Evolutionary conservation across 257 asterid genomes (phyloP), one percentile per base, ranked within the genome.

Genomic region (Cinchona pubescens): DNA sequence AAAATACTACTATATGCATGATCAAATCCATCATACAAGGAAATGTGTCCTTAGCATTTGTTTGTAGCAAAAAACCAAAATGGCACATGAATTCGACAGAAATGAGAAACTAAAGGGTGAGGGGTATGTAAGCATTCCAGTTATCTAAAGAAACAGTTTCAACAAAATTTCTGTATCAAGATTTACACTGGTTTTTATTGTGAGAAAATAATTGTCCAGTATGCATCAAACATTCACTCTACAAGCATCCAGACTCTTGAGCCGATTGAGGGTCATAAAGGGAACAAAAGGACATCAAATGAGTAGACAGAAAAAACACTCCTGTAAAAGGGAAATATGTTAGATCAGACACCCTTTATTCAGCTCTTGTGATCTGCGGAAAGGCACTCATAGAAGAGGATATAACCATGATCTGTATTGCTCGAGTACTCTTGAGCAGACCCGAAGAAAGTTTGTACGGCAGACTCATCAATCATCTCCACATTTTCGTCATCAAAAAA

Each of bases 401-500:
- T 90, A 71, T 90, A 90, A 35, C 96, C 96, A 64, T 90, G 94
- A 78, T 90, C 96, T 0, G 92, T 86, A 70, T 91, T 91, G 85
- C 85, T 87, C 16, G 93, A 83, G 79, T 88, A 91, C 67, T 91
- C 97, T 49, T 91, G 93, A 62, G 97, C 92, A 21, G 96, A 91
- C 38, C 97, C 97, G 32, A 89, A 91, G 81, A 85, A 91, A 1
- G 92, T 89, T 80, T 91, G 97, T 58, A 91, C 85, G 11, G 92
- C 88, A 13, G 97, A 86, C 68, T 91, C 96, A 48, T 91, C 95
- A 1, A 89, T 83, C 85, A 89, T 91, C 85, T 91, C 96, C 73
- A 88, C 95, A n/a, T 86, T 91, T 76, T 91, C 96, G 74, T 91
- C 96, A 53, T 91, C 96, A 63, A 91, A 91, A 64, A 78, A 86